Evolutionary conservation across 208 protist genomes (phyloP), one percentile per base, ranked within the genome.

Genomic region (Wallacemonas rigidus): DNA sequence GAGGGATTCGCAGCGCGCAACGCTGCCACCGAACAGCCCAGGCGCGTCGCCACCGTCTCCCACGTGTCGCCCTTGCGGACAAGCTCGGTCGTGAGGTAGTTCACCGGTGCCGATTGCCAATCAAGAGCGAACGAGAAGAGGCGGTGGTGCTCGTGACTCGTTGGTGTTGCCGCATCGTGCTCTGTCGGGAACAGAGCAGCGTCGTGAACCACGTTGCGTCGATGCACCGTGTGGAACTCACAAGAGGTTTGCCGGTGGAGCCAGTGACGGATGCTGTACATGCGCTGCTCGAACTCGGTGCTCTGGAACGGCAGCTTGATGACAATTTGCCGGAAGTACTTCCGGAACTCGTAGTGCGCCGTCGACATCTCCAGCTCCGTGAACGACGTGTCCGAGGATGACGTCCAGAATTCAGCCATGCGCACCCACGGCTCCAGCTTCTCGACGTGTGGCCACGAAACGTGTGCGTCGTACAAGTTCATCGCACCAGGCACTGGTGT

Each of bases 101-200:
- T 80, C 3, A 92, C 89, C 0, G 92, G 89, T 0, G 83, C 75
- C n/a, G 76, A 86, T 67, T 94, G 85, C 90, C 92, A 97, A 67
- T 97, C 92, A 12, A 97, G 68, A 8, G 92, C 92, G 60, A 97
- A 97, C 17, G 90, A 95, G 76, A 97, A 95, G 41, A 95, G 71
- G n/a, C 92, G 88, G 74, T 97, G 92, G 70, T 97, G 87, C 71
- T 95, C 88, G 69, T 95, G 90, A 2, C 81, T 89, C 2, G 90
- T 82, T 36, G 69, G 69, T 11, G 70, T 80, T 12, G 71, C 72
- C 1, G 82, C 74, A 68, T 95, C 90, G 70, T 95, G 90, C 76
- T 95, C 86, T 26, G 85, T 90, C 0, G 92, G 92, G 70, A 94
- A 97, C 14, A 91, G 65, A 2, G 87, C 53, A 50, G 79, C 74